Conservation (phyloP, 2,329 filamentous ascomycete species). For the Aplosporella prunicola region DNA sequence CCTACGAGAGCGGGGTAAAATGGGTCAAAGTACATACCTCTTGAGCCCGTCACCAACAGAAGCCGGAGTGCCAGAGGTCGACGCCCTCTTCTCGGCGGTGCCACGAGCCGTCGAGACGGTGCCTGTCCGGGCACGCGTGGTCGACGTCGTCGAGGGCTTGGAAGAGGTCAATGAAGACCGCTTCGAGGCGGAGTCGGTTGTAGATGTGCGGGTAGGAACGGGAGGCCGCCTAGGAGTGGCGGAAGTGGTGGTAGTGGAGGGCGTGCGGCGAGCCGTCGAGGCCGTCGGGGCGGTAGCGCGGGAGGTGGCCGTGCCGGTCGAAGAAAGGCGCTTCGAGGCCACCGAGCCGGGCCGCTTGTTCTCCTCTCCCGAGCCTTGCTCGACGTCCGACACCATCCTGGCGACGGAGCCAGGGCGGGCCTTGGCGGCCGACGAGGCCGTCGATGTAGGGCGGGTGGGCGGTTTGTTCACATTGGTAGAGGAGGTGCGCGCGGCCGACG, state of each 20-base stretch:
- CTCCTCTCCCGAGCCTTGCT: constrained; percentile 7
- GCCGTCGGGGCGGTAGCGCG: constrained; percentile 1
- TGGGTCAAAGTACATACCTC: background rate
- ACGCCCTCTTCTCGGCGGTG: constrained; percentile 5
- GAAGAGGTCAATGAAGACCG: constrained; percentile 1
- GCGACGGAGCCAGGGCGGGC: too few species aligned
- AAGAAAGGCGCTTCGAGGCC: constrained; percentile 6
- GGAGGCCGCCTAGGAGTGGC: constrained; percentile 1
- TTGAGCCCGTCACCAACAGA: constrained; percentile 1
- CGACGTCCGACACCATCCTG: background rate
- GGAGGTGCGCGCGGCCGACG: constrained; percentile 5
- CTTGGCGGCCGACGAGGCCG: constrained; percentile 1
- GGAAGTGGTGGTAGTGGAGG: constrained; percentile 1
- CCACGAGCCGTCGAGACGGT: background rate
- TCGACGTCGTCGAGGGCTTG: constrained; percentile 1
- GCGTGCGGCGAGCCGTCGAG: background rate
- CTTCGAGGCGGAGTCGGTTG: constrained; percentile 1
- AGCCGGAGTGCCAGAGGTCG: constrained; percentile 1
- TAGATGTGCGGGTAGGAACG: background rate
- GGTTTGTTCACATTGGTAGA: constrained; percentile 7
- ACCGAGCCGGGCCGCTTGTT: constrained; percentile 4
- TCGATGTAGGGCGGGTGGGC: constrained; percentile 3
- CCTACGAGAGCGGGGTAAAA: too few species aligned
- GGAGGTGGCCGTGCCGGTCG: constrained; percentile 7
- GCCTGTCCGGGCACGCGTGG: background rate